Base-by-base conservation (phyloP, 306 rosid genomes). In the Cucurbita maxima region DNA sequence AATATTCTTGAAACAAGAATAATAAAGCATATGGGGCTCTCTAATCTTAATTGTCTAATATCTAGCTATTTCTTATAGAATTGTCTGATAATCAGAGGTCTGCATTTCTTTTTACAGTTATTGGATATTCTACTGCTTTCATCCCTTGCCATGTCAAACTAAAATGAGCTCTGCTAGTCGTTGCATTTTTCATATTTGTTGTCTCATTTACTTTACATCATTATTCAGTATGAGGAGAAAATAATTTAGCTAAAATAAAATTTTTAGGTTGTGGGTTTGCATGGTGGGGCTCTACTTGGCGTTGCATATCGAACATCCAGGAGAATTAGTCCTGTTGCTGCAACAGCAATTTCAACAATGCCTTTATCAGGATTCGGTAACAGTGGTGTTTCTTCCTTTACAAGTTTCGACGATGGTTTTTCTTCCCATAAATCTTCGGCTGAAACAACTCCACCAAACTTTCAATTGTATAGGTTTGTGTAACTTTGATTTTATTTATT, bases 261-360 rank as follows among this genome's bases (percentile, higher is more conserved):
- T 62, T 79, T 71, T 76, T 79, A 91, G 99, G 99, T 95, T 71
- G 87, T 91, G 84, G 97, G 97, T 55, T 88, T 95, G 89, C 97
- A 91, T 79, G 97, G 99, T 76, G 99, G 99, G 44, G 97, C 96
- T 72, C 89, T 95, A 60, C 99, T 95, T 77, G 99, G 99, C 37
- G 86, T 95, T 86, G 88, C 97, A 41, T 95, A 95, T 81, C 91
- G 99, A 76, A 88, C 96, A 78, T 91, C 99, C 57, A 84, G 91
- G 84, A 88, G 99, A 87, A 77, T 95, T 56, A 95, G 96, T 72
- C 96, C 99, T 59, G 80, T 85, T 77, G 88, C 99, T 73, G 97
- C 97, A 40, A 89, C 99, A n/a, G 91, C 99, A 76, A 91, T 95
- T 83, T 95, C 99, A 75, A 86, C 97, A 78, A 95, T 95, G 99